Conservation (phyloP, 208 protist species). For the Leishmania lainsoni region DNA sequence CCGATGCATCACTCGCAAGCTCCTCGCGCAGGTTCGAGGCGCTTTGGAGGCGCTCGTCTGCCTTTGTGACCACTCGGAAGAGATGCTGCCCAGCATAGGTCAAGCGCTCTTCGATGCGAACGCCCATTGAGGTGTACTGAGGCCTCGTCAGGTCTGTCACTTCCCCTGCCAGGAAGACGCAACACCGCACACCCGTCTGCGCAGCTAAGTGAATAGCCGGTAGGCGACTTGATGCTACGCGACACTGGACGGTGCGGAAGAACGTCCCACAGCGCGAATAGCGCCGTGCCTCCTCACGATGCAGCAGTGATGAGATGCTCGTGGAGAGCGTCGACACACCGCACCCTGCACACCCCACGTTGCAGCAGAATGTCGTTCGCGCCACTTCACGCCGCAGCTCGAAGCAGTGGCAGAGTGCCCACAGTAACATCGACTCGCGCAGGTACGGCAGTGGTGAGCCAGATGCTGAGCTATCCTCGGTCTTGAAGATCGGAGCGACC, state of each 20-base stretch:
- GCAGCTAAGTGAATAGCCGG: slow-evolving; percentile 37
- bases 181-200: slow-evolving; percentile 31
- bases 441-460: slow-evolving; percentile 6
- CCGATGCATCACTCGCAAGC: background rate
- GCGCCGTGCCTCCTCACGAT: background rate
- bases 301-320: slow-evolving; percentile 13
- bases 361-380: slow-evolving; percentile 18
- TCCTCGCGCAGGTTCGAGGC: background rate
- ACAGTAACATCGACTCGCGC: slow-evolving; percentile 34
- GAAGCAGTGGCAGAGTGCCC: slow-evolving; percentile 49
- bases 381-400: slow-evolving; percentile 45
- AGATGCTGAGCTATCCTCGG: background rate
- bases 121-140: slow-evolving; percentile 33
- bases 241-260: slow-evolving; percentile 35
- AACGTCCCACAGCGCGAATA: background rate
- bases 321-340: slow-evolving; percentile 21
- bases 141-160: slow-evolving; percentile 38
- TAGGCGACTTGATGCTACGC: slow-evolving; percentile 23
- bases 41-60: slow-evolving; percentile 43
- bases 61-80: slow-evolving; percentile 53
- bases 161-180: slow-evolving; percentile 53
- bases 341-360: slow-evolving; percentile 24
- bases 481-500: slow-evolving; percentile 7
- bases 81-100: slow-evolving; percentile 28
- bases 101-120: slow-evolving; percentile 33